Percentiles rank a stretch among this genome's conserved stretches.
These are phyloP conservation scores for Corniculantispora saksenae DNA, from an alignment of 2,329 filamentous ascomycete species.

Conservation along the genomic window DNA sequence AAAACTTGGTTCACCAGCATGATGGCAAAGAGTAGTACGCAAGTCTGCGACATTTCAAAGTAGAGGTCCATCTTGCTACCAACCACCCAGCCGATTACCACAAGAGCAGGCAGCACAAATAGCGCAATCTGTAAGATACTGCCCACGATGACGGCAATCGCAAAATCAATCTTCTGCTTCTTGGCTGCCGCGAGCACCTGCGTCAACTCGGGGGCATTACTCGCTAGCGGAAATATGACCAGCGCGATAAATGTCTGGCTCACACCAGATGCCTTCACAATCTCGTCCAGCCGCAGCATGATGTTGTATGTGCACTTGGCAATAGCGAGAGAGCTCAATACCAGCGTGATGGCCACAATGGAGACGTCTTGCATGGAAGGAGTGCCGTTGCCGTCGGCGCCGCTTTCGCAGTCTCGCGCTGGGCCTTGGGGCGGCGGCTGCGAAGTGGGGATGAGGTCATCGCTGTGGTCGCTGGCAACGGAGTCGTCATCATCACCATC, in stretches of 20 bases:
- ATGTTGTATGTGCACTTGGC: slow-evolving; percentile 21
- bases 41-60: slow-evolving; percentile 24
- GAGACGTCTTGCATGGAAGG: slow-evolving; percentile 19
- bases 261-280: slow-evolving; percentile 14
- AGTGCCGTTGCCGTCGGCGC: background rate
- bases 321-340: slow-evolving; percentile 16
- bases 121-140: slow-evolving; percentile 24
- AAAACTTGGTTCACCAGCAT: slow-evolving; percentile 23
- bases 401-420: slow-evolving; percentile 11
- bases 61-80: slow-evolving; percentile 21
- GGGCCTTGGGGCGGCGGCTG: background rate
- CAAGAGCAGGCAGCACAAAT: slow-evolving; percentile 22
- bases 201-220: slow-evolving; percentile 22
- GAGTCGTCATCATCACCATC: slow-evolving; percentile 3
- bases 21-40: slow-evolving; percentile 22
- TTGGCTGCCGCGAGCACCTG: slow-evolving; percentile 21
- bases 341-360: slow-evolving; percentile 3
- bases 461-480: background rate
- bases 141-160: slow-evolving; percentile 23
- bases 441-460: slow-evolving; percentile 9
- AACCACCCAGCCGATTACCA: slow-evolving; percentile 20
- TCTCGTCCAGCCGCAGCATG: slow-evolving; percentile 18
- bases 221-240: slow-evolving; percentile 22
- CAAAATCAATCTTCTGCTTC: slow-evolving; percentile 23
- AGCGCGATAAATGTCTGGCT: slow-evolving; percentile 23